Percentiles rank a stretch among this genome's conserved stretches.
Conservation (phyloP, 2,329 filamentous ascomycete genomes). For the Monosporascus sp. region DNA sequence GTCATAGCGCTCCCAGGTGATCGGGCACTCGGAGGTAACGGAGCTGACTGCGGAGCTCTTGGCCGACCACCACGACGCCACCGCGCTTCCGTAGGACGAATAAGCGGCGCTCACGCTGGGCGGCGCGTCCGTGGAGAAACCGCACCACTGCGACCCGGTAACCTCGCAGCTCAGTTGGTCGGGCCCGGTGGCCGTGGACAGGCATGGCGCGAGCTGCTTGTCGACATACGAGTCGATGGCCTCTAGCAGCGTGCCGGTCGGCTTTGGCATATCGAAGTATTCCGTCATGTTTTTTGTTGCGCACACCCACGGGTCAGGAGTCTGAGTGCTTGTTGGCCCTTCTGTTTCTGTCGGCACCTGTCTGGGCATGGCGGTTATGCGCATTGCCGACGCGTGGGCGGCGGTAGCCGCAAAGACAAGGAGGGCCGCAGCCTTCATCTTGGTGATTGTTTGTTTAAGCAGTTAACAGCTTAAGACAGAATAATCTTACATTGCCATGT, state of each 20-base stretch:
- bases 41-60: background rate
- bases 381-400: no score
- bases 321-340: background rate
- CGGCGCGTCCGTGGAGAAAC: constrained; percentile 4
- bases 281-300: constrained; percentile 2
- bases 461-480: no score
- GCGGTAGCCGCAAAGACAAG: no score
- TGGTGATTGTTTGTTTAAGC: no score
- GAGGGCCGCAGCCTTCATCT: no score
- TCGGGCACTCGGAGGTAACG: constrained; percentile 3
- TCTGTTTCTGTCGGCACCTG: no score
- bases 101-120: constrained; percentile 1
- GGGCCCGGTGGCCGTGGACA: constrained; percentile 1
- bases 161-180: background rate
- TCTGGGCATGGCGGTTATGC: no score
- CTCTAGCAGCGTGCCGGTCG: constrained; percentile 1
- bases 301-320: background rate
- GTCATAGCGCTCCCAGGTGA: background rate
- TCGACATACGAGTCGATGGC: constrained; percentile 1
- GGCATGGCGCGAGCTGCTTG: constrained; percentile 1
- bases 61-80: constrained; percentile 2
- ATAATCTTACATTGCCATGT: no score
- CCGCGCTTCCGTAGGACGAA: constrained; percentile 4
- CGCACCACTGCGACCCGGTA: constrained; percentile 2
- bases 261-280: constrained; percentile 6